Base-by-base conservation (phyloP, 1,284 basidiomycete genomes). In the Tilletia horrida region DNA sequence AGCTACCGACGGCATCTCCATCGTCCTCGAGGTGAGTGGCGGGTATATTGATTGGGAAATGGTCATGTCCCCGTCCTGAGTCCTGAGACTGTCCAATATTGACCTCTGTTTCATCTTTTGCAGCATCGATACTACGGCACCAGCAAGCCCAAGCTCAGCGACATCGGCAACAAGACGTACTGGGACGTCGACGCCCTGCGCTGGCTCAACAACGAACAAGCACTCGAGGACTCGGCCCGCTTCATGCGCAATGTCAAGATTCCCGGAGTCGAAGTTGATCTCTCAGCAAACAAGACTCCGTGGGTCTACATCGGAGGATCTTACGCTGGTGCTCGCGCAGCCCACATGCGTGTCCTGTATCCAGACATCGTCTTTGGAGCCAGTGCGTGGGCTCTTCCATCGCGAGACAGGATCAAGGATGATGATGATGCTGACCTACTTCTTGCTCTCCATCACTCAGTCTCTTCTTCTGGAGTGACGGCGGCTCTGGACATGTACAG, bases 241-340 rank as follows among this genome's bases (percentile, higher is more conserved):
- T 97, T 97, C 80, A 92, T 97, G 85, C 84, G 86, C 7, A 86
- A 88, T 73, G 18, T 55, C 48, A 40, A 65, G 64, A 89, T 94
- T 66, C 82, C 82, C 0, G 89, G 89, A 0, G 86, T 94, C 29
- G 84, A 88, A 3, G 87, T 90, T 68, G 86, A 89, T 70, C 76
- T 91, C 67, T 64, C 71, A 8, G 88, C 88, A 2, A 73, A 73
- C 50, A 67, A 73, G 42, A 89, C 89, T 0, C 91, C 92, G 1
- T 95, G 93, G 90, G 92, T 97, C 71, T 95, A 95, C 82, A 96
- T 96, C 76, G 94, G 95, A 31, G 74, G 77, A n/a, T 77, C 74
- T 0, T 94, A 97, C 78, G 93, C 94, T 6, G 95, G 95, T 63
- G 94, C 92, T 3, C 88, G 94, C 18, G 89, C 93, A 0, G 95